Base-by-base conservation (phyloP, 139 green algal genomes). In the Chlamydomonas sp. region DNA sequence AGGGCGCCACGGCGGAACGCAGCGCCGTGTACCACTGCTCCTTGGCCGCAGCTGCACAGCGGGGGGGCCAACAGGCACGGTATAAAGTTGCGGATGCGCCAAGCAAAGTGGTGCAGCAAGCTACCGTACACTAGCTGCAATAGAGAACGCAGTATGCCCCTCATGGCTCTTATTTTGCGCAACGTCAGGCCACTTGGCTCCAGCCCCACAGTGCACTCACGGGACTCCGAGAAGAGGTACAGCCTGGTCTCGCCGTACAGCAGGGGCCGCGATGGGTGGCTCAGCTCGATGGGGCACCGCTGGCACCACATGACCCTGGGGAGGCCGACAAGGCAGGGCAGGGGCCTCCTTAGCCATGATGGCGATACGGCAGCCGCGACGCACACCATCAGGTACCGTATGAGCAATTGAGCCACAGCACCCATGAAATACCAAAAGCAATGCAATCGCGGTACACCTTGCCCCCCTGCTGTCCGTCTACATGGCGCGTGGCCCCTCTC, bases 11-110 rank as follows among this genome's bases (percentile, higher is more conserved):
- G 5, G 79, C 71, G 7, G 86, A 31, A 16, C 2, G 58, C 31
- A 90, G 79, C 0, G 86, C 86, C 2, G 82, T 63, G 79, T 86
- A 79, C 86, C 86, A 90, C 80, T 90, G 86, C 86, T 90, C 86
- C 86, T 90, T 90, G 73, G 79, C 79, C 18, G 59, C 77, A 69
- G 71, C 73, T 83, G 79, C 86, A 77, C 80, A 73, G 8, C 73
- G 31, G 20, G 61, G 62, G 5, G 62, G 8, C 20, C 20, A 1
- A 62, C 8, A 12, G 74, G 31, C 31, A 49, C 31, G 31, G 31
- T 49, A 49, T 49, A 49, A 49, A 49, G 31, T 49, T 49, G 31
- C 31, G 31, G 31, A 49, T 49, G 31, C 31, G 5, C 71, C 10
- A 16, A 9, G 71, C 71, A 17, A 20, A 16, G 57, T 60, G 16